Evolutionary conservation across 1,284 basidiomycete species (phyloP).

Genomic region (Ganoderma leucocontextum): DNA sequence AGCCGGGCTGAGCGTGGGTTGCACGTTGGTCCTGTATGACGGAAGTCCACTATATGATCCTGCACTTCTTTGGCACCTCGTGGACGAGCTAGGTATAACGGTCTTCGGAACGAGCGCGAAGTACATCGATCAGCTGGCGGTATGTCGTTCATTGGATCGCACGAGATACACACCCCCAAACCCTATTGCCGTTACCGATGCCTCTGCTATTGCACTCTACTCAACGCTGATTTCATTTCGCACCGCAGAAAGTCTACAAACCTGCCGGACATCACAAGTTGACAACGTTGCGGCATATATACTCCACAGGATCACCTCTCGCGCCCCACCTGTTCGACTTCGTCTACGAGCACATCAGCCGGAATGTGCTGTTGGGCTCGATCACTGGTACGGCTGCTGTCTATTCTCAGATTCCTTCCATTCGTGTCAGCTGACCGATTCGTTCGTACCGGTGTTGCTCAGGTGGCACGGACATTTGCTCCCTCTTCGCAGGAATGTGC

Average conservation of each 20-base stretch:
- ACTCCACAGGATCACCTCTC: conserved; percentile 87
- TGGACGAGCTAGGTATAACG: conserved; percentile 78
- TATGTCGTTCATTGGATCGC: conserved; percentile 43
- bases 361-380: conserved; percentile 76
- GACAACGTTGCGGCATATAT: conserved; percentile 73
- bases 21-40: conserved; percentile 84
- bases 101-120: conserved; percentile 88
- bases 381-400: conserved; percentile 69
- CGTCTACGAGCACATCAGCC: conserved; percentile 76
- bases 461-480: conserved; percentile 90
- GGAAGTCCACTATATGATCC: conserved; percentile 84
- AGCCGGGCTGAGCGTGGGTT: conserved; percentile 74
- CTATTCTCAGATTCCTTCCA: conserved; percentile 3
- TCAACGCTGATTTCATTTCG: conserved; percentile 18
- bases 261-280: conserved; percentile 73
- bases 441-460: conserved; percentile 16
- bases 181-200: not conserved
- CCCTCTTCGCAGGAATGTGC: conserved; percentile 86
- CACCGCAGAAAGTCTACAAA: conserved; percentile 66
- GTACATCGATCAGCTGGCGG: conserved; percentile 81
- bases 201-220: not conserved
- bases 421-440: not conserved
- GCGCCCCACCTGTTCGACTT: conserved; percentile 81
- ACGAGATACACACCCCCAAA: conserved; percentile 9
- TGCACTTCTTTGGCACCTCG: conserved; percentile 75